These are phyloP conservation scores for Xylaria sp. DNA, from an alignment of 2,329 filamentous ascomycete genomes.

Conservation along the genomic window DNA sequence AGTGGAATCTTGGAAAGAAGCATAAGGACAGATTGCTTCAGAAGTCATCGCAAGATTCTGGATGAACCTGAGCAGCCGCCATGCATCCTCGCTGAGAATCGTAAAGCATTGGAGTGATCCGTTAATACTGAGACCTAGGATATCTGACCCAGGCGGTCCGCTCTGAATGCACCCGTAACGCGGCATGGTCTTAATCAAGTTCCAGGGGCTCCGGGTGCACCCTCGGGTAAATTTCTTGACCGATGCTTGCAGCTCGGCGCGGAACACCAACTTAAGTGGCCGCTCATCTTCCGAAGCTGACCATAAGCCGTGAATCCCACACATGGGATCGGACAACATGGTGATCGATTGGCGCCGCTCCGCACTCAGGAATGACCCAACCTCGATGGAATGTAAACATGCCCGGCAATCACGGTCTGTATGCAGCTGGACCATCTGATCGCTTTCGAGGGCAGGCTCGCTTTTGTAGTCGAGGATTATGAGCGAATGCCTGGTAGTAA, in stretches of 20 bases:
- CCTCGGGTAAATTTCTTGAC: constrained; percentile 60
- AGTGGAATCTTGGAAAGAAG: constrained; percentile 29
- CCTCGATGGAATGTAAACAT: constrained; percentile 50
- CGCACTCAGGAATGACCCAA: constrained; percentile 34
- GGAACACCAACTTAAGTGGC: constrained; percentile 54
- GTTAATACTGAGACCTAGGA: constrained; percentile 69
- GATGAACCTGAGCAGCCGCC: constrained; percentile 71
- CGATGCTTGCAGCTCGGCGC: constrained; percentile 58
- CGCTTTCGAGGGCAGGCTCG: constrained; percentile 39
- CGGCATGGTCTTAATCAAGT: constrained; percentile 36
- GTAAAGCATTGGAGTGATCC: constrained; percentile 72
- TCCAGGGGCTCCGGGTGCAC: constrained; percentile 57
- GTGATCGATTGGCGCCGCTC: constrained; percentile 44
- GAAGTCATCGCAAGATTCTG: constrained; percentile 66
- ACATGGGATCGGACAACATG: constrained; percentile 52
- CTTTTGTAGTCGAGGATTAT: constrained; percentile 55
- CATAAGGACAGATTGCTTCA: constrained; percentile 52
- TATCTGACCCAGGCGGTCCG: constrained; percentile 50
- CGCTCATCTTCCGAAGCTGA: constrained; percentile 47
- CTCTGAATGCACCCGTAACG: constrained; percentile 49
- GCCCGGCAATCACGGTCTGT: constrained; percentile 49
- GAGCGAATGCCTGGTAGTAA: constrained; percentile 59
- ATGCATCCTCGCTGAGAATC: constrained; percentile 63
- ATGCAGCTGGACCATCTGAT: constrained; percentile 46
- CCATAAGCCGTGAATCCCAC: constrained; percentile 54